Conservation (phyloP, 2,329 filamentous ascomycete species). For the Neurospora sp. region DNA sequence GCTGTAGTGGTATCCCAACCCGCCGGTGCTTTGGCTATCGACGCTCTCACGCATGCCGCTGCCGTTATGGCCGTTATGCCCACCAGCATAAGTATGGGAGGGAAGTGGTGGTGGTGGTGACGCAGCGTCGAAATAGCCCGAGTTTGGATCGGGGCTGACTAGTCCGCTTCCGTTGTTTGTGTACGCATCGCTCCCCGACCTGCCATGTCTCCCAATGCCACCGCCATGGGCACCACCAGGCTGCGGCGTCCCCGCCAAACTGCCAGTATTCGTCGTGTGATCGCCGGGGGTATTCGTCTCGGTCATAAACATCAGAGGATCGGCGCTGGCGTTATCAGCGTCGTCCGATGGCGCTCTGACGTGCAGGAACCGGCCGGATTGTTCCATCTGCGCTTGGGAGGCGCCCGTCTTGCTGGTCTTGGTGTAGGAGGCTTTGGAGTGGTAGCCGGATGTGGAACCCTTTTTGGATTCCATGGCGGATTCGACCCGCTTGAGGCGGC, state of each 20-base stretch:
- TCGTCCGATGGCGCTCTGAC: constrained; percentile 33
- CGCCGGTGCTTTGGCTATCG: constrained; percentile 27
- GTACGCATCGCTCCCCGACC: constrained; percentile 12
- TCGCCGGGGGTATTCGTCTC: constrained; percentile 7
- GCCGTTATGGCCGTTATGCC: neutral
- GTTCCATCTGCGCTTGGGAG: constrained; percentile 25
- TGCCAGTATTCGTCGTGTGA: constrained; percentile 7
- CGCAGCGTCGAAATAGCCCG: constrained; percentile 17
- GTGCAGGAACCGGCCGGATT: constrained; percentile 23
- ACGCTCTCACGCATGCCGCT: constrained; percentile 19
- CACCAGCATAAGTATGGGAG: neutral
- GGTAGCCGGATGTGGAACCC: constrained; percentile 25
- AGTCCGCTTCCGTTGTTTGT: neutral
- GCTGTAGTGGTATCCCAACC: constrained; percentile 9
- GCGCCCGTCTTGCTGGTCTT: neutral
- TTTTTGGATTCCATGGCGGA: constrained; percentile 26
- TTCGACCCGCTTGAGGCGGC: constrained; percentile 37
- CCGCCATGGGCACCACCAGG: neutral
- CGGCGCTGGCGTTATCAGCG: constrained; percentile 31
- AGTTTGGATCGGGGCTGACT: constrained; percentile 12
- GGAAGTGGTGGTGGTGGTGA: neutral
- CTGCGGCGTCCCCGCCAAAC: constrained; percentile 7
- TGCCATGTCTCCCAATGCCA: constrained; percentile 4
- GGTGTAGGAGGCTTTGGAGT: constrained; percentile 10
- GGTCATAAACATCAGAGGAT: constrained; percentile 27